These are phyloP conservation scores for Elongisporangium undulatum DNA, from an alignment of 352 stramenopile genomes.

Conservation along the genomic window DNA sequence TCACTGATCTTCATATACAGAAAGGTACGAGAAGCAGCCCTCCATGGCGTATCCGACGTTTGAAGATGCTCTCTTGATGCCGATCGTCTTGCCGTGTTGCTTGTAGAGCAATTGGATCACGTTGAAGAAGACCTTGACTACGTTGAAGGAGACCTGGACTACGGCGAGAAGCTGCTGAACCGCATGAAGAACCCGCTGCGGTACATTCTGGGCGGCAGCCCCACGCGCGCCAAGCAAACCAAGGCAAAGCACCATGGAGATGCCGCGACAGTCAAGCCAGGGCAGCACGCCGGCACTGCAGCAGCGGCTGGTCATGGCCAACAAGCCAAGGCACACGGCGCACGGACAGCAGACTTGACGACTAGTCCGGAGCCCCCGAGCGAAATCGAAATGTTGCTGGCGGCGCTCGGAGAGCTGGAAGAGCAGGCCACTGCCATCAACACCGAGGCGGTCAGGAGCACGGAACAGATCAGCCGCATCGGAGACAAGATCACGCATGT, in stretches of 20 bases:
- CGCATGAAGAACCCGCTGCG: slow-evolving; percentile 67
- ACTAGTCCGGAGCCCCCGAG: slow-evolving; percentile 5
- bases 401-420: slow-evolving; percentile 65
- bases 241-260: slow-evolving; percentile 4
- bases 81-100: background rate
- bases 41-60: background rate
- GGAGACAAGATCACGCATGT: slow-evolving; percentile 59
- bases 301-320: background rate
- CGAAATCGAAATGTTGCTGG: slow-evolving; percentile 58
- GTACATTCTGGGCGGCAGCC: slow-evolving; percentile 59
- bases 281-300: background rate
- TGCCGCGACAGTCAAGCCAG: background rate
- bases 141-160: slow-evolving; percentile 63
- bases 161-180: slow-evolving; percentile 66
- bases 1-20: too few relatives aligned
- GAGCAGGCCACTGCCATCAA: slow-evolving; percentile 65
- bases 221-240: slow-evolving; percentile 14
- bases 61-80: background rate
- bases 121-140: slow-evolving; percentile 56
- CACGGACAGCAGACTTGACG: background rate
- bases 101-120: slow-evolving; percentile 62
- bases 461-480: slow-evolving; percentile 70
- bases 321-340: background rate
- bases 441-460: slow-evolving; percentile 57
- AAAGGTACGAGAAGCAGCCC: slow-evolving; percentile 55